A percentile compares a stretch with the other conserved stretches of the same genome.
These are phyloP conservation scores for Lentinula raphanica DNA, from an alignment of 768 basidiomycete species.

Conservation along the genomic window DNA sequence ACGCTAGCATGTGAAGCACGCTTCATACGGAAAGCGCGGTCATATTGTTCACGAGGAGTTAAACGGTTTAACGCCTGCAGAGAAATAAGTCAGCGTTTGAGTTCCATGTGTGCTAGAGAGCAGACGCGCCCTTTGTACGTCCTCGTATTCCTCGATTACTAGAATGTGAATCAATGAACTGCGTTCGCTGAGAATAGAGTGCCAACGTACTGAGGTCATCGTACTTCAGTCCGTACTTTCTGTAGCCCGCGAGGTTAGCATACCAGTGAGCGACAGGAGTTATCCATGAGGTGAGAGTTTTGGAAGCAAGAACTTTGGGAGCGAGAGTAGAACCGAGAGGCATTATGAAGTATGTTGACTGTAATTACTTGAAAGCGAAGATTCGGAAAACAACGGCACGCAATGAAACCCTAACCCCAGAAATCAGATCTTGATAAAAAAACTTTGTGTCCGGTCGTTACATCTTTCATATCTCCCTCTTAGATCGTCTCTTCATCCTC, in stretches of 20 bases:
- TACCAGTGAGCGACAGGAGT: slow-evolving; percentile 84
- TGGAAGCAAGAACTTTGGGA: slow-evolving; percentile 64
- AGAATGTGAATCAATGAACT: slow-evolving; percentile 6
- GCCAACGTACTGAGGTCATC: slow-evolving; percentile 81
- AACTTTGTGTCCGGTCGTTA: background rate
- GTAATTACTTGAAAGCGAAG: background rate
- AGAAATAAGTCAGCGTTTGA: background rate
- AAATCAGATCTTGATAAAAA: slow-evolving; percentile 28
- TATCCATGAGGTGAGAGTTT: slow-evolving; percentile 60
- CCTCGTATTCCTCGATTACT: slow-evolving; percentile 75
- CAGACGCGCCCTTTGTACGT: slow-evolving; percentile 68
- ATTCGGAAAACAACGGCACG: slow-evolving; percentile 7
- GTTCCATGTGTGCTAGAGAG: background rate
- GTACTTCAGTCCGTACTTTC: slow-evolving; percentile 84
- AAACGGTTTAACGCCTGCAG: slow-evolving; percentile 78
- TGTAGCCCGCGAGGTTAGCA: slow-evolving; percentile 73
- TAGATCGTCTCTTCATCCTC: slow-evolving; percentile 23
- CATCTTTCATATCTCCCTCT: background rate
- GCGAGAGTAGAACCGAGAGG: slow-evolving; percentile 66
- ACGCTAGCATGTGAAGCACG: slow-evolving; percentile 75
- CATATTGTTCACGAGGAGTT: slow-evolving; percentile 74
- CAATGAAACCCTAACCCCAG: slow-evolving; percentile 18
- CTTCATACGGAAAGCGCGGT: slow-evolving; percentile 88
- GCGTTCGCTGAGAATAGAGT: slow-evolving; percentile 8
- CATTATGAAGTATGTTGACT: slow-evolving; percentile 23